These are phyloP conservation scores for Penicillium robsamsonii DNA, from an alignment of 495 filamentous ascomycete genomes.

Conservation along the genomic window DNA sequence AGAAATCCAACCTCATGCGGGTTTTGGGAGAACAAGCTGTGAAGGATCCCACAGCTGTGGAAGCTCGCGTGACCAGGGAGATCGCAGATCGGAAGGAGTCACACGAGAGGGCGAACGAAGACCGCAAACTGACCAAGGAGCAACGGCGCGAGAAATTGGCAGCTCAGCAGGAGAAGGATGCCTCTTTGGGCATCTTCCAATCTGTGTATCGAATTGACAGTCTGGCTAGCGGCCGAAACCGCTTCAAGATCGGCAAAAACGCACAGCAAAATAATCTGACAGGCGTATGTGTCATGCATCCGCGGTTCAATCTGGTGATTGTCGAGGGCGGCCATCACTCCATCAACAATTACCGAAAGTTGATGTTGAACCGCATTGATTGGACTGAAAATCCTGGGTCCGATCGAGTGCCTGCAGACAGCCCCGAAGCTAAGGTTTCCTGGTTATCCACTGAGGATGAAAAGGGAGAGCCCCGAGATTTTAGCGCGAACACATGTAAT, in stretches of 20 bases:
- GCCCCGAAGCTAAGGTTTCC: conserved; percentile 57
- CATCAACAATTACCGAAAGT: conserved; percentile 77
- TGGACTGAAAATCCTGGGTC: conserved; percentile 88
- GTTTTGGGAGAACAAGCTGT: conserved; percentile 97
- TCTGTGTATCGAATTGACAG: conserved; percentile 86
- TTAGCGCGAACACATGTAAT: conserved; percentile 73
- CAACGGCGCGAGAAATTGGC: conserved; percentile 82
- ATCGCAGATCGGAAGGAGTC: conserved; percentile 78
- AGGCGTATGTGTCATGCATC: conserved; percentile 85
- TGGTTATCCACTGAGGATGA: conserved; percentile 81
- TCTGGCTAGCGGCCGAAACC: conserved; percentile 84
- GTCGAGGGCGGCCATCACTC: conserved; percentile 85
- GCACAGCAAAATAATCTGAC: conserved; percentile 83
- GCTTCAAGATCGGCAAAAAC: conserved; percentile 89
- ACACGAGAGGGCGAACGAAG: conserved; percentile 78
- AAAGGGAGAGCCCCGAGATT: conserved; percentile 73
- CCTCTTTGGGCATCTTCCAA: conserved; percentile 75
- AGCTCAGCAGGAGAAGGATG: conserved; percentile 81
- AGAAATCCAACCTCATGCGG: conserved; percentile 93
- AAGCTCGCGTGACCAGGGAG: conserved; percentile 86
- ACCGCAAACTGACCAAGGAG: conserved; percentile 88
- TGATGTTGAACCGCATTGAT: conserved; percentile 89
- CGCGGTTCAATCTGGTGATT: conserved; percentile 81
- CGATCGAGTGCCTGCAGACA: conserved; percentile 57
- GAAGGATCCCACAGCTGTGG: conserved; percentile 95